These are phyloP conservation scores for Solanum chmielewskii DNA, from an alignment of 257 asterid genomes.

Conservation along the genomic window DNA sequence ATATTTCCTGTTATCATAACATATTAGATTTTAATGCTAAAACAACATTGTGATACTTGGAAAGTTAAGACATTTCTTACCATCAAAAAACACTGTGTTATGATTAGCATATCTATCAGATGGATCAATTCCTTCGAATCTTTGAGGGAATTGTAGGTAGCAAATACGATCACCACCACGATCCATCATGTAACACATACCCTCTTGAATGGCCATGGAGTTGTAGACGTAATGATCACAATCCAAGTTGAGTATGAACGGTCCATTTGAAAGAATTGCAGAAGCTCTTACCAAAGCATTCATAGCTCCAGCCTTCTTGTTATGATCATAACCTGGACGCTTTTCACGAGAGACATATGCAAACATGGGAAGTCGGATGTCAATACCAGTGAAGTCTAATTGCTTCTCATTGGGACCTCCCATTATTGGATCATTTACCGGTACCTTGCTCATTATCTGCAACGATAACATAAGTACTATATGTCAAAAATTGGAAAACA, in stretches of 20 bases:
- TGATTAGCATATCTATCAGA: conserved; percentile 96
- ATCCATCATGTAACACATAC: conserved; percentile 97
- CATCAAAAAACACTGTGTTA: conserved; percentile 90
- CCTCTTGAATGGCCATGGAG: conserved; percentile 68
- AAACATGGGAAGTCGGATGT: conserved; percentile 78
- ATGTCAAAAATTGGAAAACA: not conserved
- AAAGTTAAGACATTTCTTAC: conserved; percentile 17
- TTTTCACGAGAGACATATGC: conserved; percentile 94
- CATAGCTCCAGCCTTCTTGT: conserved; percentile 99
- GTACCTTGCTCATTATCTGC: conserved; percentile 93
- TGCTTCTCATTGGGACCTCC: conserved; percentile 63
- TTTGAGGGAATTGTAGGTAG: conserved; percentile 93
- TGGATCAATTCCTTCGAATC: conserved; percentile 96
- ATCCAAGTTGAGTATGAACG: conserved; percentile 85
- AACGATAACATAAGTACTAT: not conserved
- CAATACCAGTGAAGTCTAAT: conserved; percentile 71
- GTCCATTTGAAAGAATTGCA: conserved; percentile 83
- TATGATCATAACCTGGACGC: conserved; percentile 75
- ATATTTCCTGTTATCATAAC: conserved; percentile 49
- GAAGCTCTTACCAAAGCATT: conserved; percentile 92
- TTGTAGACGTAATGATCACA: conserved; percentile 90
- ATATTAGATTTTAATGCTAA: not conserved
- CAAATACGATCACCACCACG: conserved; percentile 94
- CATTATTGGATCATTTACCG: conserved; percentile 66
- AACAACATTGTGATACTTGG: not conserved